Evolutionary conservation across 345 rosid species (phyloP).

Genomic region (Kandelia obovata): DNA sequence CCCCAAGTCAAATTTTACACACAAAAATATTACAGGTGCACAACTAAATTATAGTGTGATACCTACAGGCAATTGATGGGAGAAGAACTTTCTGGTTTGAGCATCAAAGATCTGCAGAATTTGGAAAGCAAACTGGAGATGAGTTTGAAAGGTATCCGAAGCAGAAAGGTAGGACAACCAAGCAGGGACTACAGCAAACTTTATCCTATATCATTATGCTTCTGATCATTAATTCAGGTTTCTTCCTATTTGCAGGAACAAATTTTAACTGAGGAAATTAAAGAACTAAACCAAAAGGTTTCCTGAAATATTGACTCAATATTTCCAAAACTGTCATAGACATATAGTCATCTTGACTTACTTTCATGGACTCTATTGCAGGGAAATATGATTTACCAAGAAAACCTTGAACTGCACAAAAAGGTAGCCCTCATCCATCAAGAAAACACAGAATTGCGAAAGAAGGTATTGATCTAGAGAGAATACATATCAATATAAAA

Average conservation of each 20-base stretch:
- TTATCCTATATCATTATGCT: neutral
- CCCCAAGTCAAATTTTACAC: neutral
- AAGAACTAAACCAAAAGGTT: conserved; percentile 61
- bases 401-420: conserved; percentile 48
- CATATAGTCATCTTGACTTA: neutral
- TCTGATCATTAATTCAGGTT: neutral
- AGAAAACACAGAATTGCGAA: conserved; percentile 51
- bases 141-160: conserved; percentile 58
- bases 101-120: conserved; percentile 52
- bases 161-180: conserved; percentile 47
- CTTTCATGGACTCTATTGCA: conserved; percentile 27
- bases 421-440: conserved; percentile 41
- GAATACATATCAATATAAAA: neutral
- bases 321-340: neutral
- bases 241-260: conserved; percentile 48
- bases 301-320: conserved; percentile 6
- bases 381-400: conserved; percentile 56
- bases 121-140: conserved; percentile 66
- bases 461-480: conserved; percentile 45
- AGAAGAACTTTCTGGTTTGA: conserved; percentile 69
- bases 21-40: conserved; percentile 1
- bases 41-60: neutral
- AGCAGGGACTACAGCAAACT: neutral
- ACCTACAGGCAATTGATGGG: conserved; percentile 70
- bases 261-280: conserved; percentile 47